A percentile compares a stretch with the other conserved stretches of the same genome.
Conservation (phyloP, 768 basidiomycete species). For the Cystofilobasidium bisporidii region DNA sequence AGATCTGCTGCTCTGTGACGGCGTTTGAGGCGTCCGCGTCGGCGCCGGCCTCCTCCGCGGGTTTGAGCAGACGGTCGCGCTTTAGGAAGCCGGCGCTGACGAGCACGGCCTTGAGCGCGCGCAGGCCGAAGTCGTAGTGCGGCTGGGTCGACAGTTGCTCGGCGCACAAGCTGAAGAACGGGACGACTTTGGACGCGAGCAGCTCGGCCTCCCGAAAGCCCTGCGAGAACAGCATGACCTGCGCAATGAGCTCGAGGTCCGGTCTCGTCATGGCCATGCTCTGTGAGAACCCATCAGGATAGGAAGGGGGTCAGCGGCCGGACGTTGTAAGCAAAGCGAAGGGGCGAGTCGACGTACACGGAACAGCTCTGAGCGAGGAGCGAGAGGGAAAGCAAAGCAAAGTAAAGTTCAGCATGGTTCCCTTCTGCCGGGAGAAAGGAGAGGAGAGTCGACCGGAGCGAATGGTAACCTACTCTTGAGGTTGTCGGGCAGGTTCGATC, state of each 20-base stretch:
- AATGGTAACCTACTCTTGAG: conserved; percentile 38
- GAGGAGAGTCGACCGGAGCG: too few species aligned
- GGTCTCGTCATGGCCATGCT: conserved; percentile 99
- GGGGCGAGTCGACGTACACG: neutral
- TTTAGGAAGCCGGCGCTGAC: conserved; percentile 96
- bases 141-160: conserved; percentile 95
- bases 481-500: conserved; percentile 55
- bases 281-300: conserved; percentile 27
- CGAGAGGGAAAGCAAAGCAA: neutral
- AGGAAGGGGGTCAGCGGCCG: conserved; percentile 5
- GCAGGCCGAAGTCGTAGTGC: conserved; percentile 97
- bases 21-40: conserved; percentile 51
- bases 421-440: too few species aligned
- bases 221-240: conserved; percentile 99
- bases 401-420: too few species aligned
- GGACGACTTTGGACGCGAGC: conserved; percentile 95
- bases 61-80: conserved; percentile 64
- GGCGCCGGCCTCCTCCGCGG: conserved; percentile 29
- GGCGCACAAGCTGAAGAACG: conserved; percentile 97
- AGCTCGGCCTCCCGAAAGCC: conserved; percentile 97
- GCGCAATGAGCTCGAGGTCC: conserved; percentile 95
- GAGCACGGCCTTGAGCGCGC: conserved; percentile 91
- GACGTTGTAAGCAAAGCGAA: neutral
- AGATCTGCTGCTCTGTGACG: conserved; percentile 82
- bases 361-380: neutral